A percentile compares a stretch with the other conserved stretches of the same genome.
These are phyloP conservation scores for Elongisporangium senticosum DNA, from an alignment of 352 stramenopile species.

Conservation along the genomic window DNA sequence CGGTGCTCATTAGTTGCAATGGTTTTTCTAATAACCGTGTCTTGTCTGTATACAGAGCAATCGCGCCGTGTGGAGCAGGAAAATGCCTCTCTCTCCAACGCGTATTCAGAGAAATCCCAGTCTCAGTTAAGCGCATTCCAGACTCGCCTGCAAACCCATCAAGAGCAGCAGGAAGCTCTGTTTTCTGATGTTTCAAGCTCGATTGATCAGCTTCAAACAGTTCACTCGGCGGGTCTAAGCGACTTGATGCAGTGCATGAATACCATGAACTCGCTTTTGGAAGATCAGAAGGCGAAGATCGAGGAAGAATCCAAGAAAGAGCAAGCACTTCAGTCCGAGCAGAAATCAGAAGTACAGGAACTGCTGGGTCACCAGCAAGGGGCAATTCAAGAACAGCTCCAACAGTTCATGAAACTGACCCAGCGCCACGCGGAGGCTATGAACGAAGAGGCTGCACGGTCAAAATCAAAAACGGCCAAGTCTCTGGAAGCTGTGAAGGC, in stretches of 20 bases:
- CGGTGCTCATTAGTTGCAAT: not conserved
- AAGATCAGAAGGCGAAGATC: conserved; percentile 17
- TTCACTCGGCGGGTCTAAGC: conserved; percentile 38
- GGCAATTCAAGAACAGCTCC: conserved; percentile 23
- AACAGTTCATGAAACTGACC: conserved; percentile 25
- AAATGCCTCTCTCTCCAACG: conserved; percentile 41
- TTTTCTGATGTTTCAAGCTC: conserved; percentile 34
- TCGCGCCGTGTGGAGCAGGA: conserved; percentile 34
- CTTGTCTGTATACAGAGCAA: conserved; percentile 23
- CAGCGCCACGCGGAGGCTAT: conserved; percentile 25
- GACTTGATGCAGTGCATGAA: conserved; percentile 27
- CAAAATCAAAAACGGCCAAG: conserved; percentile 20
- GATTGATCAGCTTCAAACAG: conserved; percentile 39
- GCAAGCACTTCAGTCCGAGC: conserved; percentile 7
- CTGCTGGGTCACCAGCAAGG: conserved; percentile 22
- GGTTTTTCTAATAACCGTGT: not conserved
- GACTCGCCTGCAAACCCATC: conserved; percentile 35
- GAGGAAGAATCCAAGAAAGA: conserved; percentile 14
- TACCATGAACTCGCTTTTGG: conserved; percentile 24
- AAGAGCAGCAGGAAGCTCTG: conserved; percentile 38
- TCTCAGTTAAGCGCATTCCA: conserved; percentile 43
- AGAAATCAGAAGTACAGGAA: conserved; percentile 18
- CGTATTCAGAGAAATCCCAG: conserved; percentile 37
- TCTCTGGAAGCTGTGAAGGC: conserved; percentile 29
- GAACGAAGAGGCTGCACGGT: conserved; percentile 17